Evolutionary conservation across 176 grass and related monocot genomes (phyloP).

Genomic region (Avena atlantica): DNA sequence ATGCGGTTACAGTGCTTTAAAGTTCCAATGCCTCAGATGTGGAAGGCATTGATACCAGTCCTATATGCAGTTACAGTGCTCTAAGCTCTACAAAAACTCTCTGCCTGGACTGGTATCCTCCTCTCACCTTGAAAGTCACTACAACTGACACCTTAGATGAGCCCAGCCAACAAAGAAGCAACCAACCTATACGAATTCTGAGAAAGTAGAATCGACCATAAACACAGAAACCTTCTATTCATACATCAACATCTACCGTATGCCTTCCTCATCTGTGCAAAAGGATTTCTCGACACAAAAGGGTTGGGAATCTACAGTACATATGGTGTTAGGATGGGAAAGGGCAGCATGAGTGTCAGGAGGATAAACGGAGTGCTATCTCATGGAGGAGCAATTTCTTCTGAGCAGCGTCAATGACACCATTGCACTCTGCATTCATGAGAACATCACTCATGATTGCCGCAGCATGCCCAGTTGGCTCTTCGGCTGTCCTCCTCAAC

Average conservation of each 20-base stretch:
- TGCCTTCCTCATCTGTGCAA: conserved; percentile 4
- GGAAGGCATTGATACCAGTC: neutral
- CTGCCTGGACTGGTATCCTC: conserved; percentile 14
- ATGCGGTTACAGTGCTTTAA: neutral
- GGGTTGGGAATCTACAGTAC: neutral
- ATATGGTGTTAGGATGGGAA: conserved; percentile 29
- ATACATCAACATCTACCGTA: conserved; percentile 39
- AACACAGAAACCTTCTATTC: conserved; percentile 24
- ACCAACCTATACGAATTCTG: neutral
- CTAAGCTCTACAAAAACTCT: conserved; percentile 53
- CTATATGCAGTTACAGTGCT: conserved; percentile 38
- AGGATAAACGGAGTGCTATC: conserved; percentile 84
- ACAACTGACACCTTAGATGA: conserved; percentile 32
- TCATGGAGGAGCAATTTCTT: conserved; percentile 82
- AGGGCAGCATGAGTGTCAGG: conserved; percentile 34
- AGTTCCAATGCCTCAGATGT: conserved; percentile 32
- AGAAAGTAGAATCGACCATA: no score
- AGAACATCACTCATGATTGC: conserved; percentile 88
- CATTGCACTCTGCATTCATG: conserved; percentile 82
- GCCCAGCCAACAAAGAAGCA: conserved; percentile 46
- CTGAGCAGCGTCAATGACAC: conserved; percentile 82
- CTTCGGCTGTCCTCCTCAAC: conserved; percentile 79
- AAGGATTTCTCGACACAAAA: conserved; percentile 36
- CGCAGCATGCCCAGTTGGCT: conserved; percentile 79
- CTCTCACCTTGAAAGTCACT: conserved; percentile 32